Percentiles rank a stretch among this genome's conserved stretches.
phyloP scores from a whole-genome alignment of 805 yeast species.

The Candida oleophila region DNA sequence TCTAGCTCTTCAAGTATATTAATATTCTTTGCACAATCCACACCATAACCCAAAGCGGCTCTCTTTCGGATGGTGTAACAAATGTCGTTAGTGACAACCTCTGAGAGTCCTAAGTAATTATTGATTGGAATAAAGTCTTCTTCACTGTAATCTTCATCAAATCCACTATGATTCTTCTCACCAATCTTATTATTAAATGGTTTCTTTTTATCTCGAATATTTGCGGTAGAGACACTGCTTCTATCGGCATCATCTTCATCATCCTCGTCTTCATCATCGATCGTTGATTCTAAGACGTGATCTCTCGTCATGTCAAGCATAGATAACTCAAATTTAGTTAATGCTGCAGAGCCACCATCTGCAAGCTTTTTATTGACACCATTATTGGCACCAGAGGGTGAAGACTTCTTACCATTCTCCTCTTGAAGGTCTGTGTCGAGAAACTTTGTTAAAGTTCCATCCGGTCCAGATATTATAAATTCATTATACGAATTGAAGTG shows the following conservation, averaged over 20 bases:
- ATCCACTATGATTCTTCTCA: not conserved
- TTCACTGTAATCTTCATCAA: conserved; percentile 17
- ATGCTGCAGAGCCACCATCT: not conserved
- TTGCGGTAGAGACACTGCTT: conserved; percentile 12
- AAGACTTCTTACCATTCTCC: not conserved
- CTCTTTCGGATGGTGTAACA: conserved; percentile 69
- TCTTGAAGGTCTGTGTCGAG: conserved; percentile 25
- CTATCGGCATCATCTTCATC: conserved; percentile 19
- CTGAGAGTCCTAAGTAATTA: conserved; percentile 30
- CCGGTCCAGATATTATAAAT: conserved; percentile 57
- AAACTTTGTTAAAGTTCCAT: conserved; percentile 50
- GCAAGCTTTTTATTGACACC: not conserved
- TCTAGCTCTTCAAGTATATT: conserved; percentile 54
- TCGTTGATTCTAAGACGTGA: conserved; percentile 23
- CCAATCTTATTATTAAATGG: conserved; percentile 2
- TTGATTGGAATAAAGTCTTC: conserved; percentile 28
- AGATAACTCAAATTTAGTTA: not conserved
- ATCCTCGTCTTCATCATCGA: conserved; percentile 27
- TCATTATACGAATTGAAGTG: conserved; percentile 71
- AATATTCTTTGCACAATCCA: conserved; percentile 64
- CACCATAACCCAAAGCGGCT: conserved; percentile 71
- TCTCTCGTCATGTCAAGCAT: conserved; percentile 6
- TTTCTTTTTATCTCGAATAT: not conserved
- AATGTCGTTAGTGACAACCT: conserved; percentile 67
- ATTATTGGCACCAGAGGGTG: conserved; percentile 6